These are phyloP conservation scores for Sclerospora graminicola DNA, from an alignment of 352 stramenopile genomes.

Conservation along the genomic window DNA sequence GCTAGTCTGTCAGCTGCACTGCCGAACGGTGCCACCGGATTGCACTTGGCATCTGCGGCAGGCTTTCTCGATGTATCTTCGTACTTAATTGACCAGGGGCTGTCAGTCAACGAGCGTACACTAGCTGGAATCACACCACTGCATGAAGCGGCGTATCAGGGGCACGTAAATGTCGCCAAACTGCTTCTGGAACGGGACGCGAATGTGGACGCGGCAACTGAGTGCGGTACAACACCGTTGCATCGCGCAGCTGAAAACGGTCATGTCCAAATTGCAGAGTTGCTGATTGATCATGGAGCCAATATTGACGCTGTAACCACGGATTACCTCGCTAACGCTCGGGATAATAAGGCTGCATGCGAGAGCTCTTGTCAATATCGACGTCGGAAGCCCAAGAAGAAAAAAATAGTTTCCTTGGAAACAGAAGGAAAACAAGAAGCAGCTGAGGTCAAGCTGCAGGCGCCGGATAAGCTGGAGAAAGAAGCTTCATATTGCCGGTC, in stretches of 20 bases:
- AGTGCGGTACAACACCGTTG: slow-evolving; percentile 37
- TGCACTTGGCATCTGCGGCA: slow-evolving; percentile 42
- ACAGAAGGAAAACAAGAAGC: slow-evolving; percentile 14
- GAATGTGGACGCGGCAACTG: slow-evolving; percentile 39
- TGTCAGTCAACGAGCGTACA: slow-evolving; percentile 29
- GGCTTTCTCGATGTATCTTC: slow-evolving; percentile 33
- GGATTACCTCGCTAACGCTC: slow-evolving; percentile 30
- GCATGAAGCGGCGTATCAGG: slow-evolving; percentile 38
- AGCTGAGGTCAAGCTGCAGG: slow-evolving; percentile 3
- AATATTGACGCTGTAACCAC: slow-evolving; percentile 48
- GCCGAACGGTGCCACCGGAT: slow-evolving; percentile 27
- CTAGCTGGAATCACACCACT: slow-evolving; percentile 34
- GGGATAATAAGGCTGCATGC: slow-evolving; percentile 1
- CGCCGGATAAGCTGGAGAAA: slow-evolving; percentile 17
- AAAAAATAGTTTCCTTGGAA: slow-evolving; percentile 16
- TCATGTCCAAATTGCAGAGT: slow-evolving; percentile 36
- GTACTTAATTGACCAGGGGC: slow-evolving; percentile 28
- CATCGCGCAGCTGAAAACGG: slow-evolving; percentile 43
- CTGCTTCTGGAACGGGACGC: slow-evolving; percentile 30
- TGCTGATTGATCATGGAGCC: slow-evolving; percentile 39
- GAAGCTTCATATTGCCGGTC: slow-evolving; percentile 15
- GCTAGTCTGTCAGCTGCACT: slow-evolving; percentile 34
- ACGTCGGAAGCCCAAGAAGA: slow-evolving; percentile 12
- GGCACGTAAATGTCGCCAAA: slow-evolving; percentile 30
- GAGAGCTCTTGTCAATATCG: slow-evolving; percentile 7